Percentiles rank a stretch among this genome's conserved stretches.
phyloP scores from a whole-genome alignment of 176 grass and related monocot genomes.

The Aechmea fasciata region DNA sequence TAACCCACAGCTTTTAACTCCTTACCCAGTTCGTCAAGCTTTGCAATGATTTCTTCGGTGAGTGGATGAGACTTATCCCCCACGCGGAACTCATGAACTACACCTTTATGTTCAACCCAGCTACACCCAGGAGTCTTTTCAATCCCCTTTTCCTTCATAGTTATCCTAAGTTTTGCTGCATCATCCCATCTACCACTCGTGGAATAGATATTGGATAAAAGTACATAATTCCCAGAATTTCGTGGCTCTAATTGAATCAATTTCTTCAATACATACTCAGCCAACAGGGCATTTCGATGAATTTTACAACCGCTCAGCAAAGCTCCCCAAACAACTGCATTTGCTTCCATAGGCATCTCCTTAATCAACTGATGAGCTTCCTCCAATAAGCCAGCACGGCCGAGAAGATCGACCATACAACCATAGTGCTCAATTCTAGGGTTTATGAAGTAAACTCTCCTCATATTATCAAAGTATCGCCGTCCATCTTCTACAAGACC shows the following conservation, averaged over 20 bases:
- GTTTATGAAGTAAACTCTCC: constrained; percentile 24
- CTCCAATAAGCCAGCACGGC: constrained; percentile 46
- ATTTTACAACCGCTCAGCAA: constrained; percentile 64
- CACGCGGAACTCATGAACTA: constrained; percentile 46
- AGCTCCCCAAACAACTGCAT: constrained; percentile 53
- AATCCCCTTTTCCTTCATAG: constrained; percentile 41
- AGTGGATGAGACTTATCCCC: constrained; percentile 49
- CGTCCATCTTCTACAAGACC: constrained; percentile 54
- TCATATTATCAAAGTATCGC: constrained; percentile 39
- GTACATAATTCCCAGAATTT: constrained; percentile 59
- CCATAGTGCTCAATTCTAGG: constrained; percentile 62
- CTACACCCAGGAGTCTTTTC: constrained; percentile 45
- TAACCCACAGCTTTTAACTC: constrained; percentile 50
- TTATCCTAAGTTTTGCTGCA: constrained; percentile 39
- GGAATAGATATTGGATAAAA: constrained; percentile 63
- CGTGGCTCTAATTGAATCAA: constrained; percentile 46
- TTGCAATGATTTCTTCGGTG: constrained; percentile 33
- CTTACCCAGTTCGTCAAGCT: constrained; percentile 43
- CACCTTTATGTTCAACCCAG: constrained; percentile 52
- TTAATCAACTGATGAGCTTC: constrained; percentile 41
- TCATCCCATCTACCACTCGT: constrained; percentile 49
- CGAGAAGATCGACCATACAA: constrained; percentile 60
- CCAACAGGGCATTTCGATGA: constrained; percentile 25
- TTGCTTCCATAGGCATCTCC: constrained; percentile 53
- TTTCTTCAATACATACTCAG: constrained; percentile 46